Evolutionary conservation across 2,329 filamentous ascomycete genomes (phyloP), one percentile per base, ranked within the genome.

Genomic region (Arthrobotrys conoides): DNA sequence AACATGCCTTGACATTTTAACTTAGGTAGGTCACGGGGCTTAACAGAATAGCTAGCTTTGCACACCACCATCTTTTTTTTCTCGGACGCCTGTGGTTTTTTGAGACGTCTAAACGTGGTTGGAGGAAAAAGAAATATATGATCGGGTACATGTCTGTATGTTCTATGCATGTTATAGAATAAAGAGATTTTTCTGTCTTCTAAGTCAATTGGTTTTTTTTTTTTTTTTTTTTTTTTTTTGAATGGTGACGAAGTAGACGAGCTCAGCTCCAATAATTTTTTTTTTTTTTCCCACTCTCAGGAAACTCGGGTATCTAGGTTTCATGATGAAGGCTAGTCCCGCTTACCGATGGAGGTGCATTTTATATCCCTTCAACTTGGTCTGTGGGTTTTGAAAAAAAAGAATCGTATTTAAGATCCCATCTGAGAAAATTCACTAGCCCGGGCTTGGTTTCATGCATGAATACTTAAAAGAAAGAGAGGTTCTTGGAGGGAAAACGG

Each of bases 221-320:
- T 22, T 55, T 46, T 16, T 2, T 30, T 55, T 55, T 33, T 55
- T 18, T 24, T 22, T 9, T 10, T 44, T 30, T 30, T 30, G n/a
- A n/a, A n/a, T n/a, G n/a, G n/a, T 30, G 27, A 6, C 27, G 22
- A 46, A 20, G 44, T 46, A 48, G 69, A 65, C 69, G 69, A 72
- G 69, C 69, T 72, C 69, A 72, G 69, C 69, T 72, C 69, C 10
- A 24, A 20, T 14, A 3, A 22, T 16, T 51, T 51, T 51, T 51
- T 24, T 51, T 63, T 55, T 41, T 44, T 41, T 22, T 44, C 57
- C 1, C n/a, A 3, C 30, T 46, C 10, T 20, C 14, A 48, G 33
- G 16, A 30, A 44, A 46, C 33, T 61, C 57, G 57, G 57, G 57
- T 61, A 61, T 61, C 57, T 61, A 10, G 36, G 33, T 41, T 44